Base-by-base conservation (phyloP, 2,329 filamentous ascomycete genomes). In the Xylaria sp. region DNA sequence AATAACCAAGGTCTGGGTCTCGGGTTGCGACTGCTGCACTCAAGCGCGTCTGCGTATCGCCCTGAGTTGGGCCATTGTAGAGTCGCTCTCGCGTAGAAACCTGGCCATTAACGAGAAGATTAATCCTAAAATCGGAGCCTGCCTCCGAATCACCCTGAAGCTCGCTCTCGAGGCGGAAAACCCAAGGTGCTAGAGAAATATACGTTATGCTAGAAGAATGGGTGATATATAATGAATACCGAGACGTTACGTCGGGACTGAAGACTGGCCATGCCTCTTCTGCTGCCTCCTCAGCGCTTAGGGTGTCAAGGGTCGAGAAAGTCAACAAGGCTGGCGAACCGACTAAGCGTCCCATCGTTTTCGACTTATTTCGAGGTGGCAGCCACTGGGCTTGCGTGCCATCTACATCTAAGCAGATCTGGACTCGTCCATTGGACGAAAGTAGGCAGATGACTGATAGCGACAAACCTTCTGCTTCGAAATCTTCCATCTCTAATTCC, bases 341-440 rank as follows among this genome's bases (percentile, higher is more conserved):
- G 19, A 79, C 70, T 11, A 83, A 75, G 11, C 81, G 79, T n/a
- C 79, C 78, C 45, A 81, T 75, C 6, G 69, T 69, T 72, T 81
- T 86, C 1, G 82, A 82, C 73, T 85, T 89, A 73, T 81, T 82
- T 65, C 84, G 86, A 6, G 87, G 86, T 0, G 87, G 87, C 21
- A 91, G 79, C 89, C 89, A 91, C 75, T 90, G 86, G n/a, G 89
- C 89, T 75, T 90, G 85, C 17, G 90, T 83, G 1, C 88, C 88
- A 9, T 89, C 85, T 1, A 89, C 73, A 72, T 91, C 89, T 12
- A 91, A 81, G 72, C 88, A 90, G 45, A 91, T 81, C 51, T 87
- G 84, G 64, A 90, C 81, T 74, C 87, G 87, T 3, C 89, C 89
- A 71, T 86, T 89, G 2, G 85, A 86, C 1, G 88, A 88, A 1